phyloP scores from a whole-genome alignment of 306 rosid genomes.

The Mimosa bimucronata region DNA sequence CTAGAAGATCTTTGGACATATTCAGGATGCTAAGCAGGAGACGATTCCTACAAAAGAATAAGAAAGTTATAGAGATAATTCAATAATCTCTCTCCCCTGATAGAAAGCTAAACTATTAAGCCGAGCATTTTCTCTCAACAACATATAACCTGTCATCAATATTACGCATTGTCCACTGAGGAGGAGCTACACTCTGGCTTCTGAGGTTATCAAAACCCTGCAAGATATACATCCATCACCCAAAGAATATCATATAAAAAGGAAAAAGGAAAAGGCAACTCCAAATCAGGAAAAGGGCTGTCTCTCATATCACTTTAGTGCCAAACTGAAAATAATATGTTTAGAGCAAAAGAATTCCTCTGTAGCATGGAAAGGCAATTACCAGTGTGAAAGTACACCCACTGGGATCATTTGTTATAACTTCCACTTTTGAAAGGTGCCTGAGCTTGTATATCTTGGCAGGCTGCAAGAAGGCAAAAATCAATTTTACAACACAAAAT shows the following conservation, averaged over 20 bases:
- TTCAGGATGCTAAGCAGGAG: conserved; percentile 74
- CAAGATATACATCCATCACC: conserved; percentile 41
- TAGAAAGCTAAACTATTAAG: conserved; percentile 22
- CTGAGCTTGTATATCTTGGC: conserved; percentile 91
- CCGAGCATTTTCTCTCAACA: conserved; percentile 21
- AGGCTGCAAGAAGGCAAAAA: conserved; percentile 62
- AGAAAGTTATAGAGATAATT: conserved; percentile 25
- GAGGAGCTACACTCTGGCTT: conserved; percentile 97
- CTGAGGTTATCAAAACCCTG: conserved; percentile 97
- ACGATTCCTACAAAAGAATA: conserved; percentile 68
- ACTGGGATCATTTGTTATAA: conserved; percentile 83
- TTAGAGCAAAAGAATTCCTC: conserved; percentile 20
- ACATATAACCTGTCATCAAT: conserved; percentile 83
- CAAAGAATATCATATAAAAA: conserved; percentile 21
- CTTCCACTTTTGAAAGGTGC: conserved; percentile 95
- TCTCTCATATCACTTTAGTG: conserved; percentile 23
- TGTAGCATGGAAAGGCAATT: conserved; percentile 35
- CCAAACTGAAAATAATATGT: conserved; percentile 17
- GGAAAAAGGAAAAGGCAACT: conserved; percentile 14
- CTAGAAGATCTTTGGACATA: conserved; percentile 81
- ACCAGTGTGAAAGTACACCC: conserved; percentile 96
- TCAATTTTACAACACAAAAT: conserved; percentile 8
- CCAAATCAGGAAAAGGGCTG: conserved; percentile 17
- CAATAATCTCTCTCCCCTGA: conserved; percentile 23
- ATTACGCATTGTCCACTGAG: conserved; percentile 98